Base-by-base conservation (phyloP, 768 basidiomycete species). In the Phanerochaete carnosa region DNA sequence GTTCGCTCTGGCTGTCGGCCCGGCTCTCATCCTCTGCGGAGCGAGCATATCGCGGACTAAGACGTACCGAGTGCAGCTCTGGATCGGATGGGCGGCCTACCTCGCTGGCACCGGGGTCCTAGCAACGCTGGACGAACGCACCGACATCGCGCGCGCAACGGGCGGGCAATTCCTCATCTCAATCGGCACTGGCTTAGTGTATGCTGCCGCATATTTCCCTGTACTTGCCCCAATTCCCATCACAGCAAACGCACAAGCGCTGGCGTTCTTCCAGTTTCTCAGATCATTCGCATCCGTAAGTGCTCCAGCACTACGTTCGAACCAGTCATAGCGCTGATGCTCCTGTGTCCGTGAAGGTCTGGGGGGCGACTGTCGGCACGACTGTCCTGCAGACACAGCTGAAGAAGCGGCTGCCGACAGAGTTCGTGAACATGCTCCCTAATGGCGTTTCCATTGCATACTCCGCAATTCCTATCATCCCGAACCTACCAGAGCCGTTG, bases 361-460 rank as follows among this genome's bases (percentile, higher is more conserved):
- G 73, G 59, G 75, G 75, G 1, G 69, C 76, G 50, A 61, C 67
- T 3, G 65, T 76, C 43, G 73, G 72, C 7, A 62, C 66, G 8
- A 69, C 70, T 0, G 59, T 74, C 35, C 66, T 77, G 9, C 69
- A 72, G 56, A 75, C 74, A 62, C 37, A 70, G 51, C 73, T 77
- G 32, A 61, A 45, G 5, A 58, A 54, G 30, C 52, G 51, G 0
- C 66, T 76, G 0, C 76, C 76, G 1, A n/a, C 55, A 2, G 64
- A 47, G 22, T 69, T 73, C 53, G 59, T 64, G 11, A 16, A 49
- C 19, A 45, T 53, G 22, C 62, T 67, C 15, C 66, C 63, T 11
- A 29, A 47, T 9, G 68, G 67, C 50, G 67, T 63, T 6, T 63
- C 62, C 19, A 60, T 68, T 22, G 61, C 65, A 7, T 68, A 64